A percentile compares a stretch with the other conserved stretches of the same genome.
Evolutionary conservation across 2,329 filamentous ascomycete genomes (phyloP).

Genomic region (Metarhizium guizhouense): DNA sequence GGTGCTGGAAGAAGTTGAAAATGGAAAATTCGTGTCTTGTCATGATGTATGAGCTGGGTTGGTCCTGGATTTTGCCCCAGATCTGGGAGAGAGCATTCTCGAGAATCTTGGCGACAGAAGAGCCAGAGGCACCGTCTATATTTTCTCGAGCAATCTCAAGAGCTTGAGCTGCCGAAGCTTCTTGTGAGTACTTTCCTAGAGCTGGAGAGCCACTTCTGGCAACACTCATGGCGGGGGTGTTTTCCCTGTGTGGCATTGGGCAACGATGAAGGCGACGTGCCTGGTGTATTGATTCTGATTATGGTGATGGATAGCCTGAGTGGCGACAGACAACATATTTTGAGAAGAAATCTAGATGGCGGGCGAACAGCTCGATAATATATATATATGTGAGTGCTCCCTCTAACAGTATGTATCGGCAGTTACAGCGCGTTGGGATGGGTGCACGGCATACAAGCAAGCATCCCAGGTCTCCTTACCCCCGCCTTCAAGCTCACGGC

Average conservation of each 20-base stretch:
- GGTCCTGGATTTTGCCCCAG: slow-evolving; percentile 56
- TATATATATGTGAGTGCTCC: slow-evolving; percentile 5
- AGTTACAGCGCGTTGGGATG: background rate
- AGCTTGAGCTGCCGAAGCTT: slow-evolving; percentile 51
- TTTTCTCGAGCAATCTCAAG: slow-evolving; percentile 69
- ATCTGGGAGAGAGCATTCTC: slow-evolving; percentile 54
- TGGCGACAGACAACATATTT: slow-evolving; percentile 15
- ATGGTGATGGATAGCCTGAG: slow-evolving; percentile 8
- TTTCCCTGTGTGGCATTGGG: slow-evolving; percentile 15
- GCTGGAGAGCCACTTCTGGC: slow-evolving; percentile 3
- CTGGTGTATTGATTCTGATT: slow-evolving; percentile 1
- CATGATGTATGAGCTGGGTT: slow-evolving; percentile 63
- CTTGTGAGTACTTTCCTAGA: slow-evolving; percentile 15
- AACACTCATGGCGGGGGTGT: slow-evolving; percentile 8
- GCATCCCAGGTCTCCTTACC: too few species aligned
- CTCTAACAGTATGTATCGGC: background rate
- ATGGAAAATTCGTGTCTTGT: slow-evolving; percentile 70
- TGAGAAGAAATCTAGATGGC: background rate
- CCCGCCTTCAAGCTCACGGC: too few species aligned
- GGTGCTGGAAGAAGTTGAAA: slow-evolving; percentile 74
- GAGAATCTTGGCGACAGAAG: slow-evolving; percentile 54
- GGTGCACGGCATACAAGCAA: too few species aligned
- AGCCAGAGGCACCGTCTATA: slow-evolving; percentile 55
- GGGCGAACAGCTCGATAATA: slow-evolving; percentile 10
- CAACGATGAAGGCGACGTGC: background rate